Conservation (phyloP, 1,284 basidiomycete genomes). For the Sutorius eximius region DNA sequence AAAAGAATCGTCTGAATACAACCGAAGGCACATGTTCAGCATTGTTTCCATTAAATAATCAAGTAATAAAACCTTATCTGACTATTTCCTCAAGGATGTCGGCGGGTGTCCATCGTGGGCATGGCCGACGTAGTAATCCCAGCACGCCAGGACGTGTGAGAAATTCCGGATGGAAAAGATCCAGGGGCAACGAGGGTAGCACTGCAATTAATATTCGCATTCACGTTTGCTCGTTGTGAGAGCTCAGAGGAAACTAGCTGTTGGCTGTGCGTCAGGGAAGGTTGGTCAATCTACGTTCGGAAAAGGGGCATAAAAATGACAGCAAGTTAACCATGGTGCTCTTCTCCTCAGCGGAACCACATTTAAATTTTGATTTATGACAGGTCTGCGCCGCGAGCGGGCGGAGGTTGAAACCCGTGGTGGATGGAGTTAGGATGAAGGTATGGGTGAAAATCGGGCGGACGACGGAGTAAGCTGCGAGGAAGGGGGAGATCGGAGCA, state of each 20-base stretch:
- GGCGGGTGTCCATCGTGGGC: slow-evolving; percentile 16
- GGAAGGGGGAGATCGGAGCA: neutral
- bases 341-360: neutral
- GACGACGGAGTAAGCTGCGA: neutral
- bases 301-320: slow-evolving; percentile 3
- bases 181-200: slow-evolving; percentile 1
- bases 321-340: neutral
- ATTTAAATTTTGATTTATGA: slow-evolving; percentile 11
- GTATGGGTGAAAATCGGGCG: slow-evolving; percentile 2
- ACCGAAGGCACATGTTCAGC: slow-evolving; percentile 20
- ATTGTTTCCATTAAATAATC: slow-evolving; percentile 20
- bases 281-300: neutral
- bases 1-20: slow-evolving; percentile 11
- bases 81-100: slow-evolving; percentile 6
- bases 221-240: slow-evolving; percentile 16
- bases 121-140: slow-evolving; percentile 9
- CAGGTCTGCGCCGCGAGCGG: slow-evolving; percentile 3
- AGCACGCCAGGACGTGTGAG: slow-evolving; percentile 24
- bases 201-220: slow-evolving; percentile 1
- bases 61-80: slow-evolving; percentile 26
- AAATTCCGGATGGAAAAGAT: slow-evolving; percentile 5
- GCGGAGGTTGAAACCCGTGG: slow-evolving; percentile 9
- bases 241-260: slow-evolving; percentile 1
- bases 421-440: slow-evolving; percentile 7
- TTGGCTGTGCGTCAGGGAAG: neutral